These are phyloP conservation scores for Talaromyces trachyspermus DNA, from an alignment of 495 filamentous ascomycete genomes.

Conservation along the genomic window DNA sequence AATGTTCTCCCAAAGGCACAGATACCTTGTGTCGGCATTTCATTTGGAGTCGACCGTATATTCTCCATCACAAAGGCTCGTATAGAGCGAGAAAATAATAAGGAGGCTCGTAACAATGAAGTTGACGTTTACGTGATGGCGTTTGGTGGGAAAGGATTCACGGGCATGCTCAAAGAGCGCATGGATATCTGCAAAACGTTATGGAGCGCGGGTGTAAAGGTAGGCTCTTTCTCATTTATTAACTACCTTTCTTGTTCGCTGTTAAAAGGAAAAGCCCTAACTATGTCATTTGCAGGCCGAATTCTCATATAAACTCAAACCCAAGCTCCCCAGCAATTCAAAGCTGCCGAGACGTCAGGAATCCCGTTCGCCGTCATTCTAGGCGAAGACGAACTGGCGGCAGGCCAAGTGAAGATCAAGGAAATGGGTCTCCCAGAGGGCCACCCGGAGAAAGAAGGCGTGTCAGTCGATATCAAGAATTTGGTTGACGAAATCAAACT, in stretches of 20 bases:
- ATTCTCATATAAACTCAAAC: constrained; percentile 72
- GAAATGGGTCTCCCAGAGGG: constrained; percentile 71
- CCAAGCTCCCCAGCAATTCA: constrained; percentile 75
- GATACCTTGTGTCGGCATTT: constrained; percentile 90
- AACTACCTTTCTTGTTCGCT: background rate
- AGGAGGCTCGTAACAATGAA: constrained; percentile 56
- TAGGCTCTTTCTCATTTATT: constrained; percentile 16
- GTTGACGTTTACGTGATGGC: constrained; percentile 90
- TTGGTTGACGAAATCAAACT: constrained; percentile 56
- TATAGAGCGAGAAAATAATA: constrained; percentile 56
- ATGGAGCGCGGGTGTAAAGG: constrained; percentile 76
- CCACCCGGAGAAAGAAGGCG: constrained; percentile 81
- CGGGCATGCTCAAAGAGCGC: constrained; percentile 69
- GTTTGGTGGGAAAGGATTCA: constrained; percentile 82
- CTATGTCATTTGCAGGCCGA: constrained; percentile 47
- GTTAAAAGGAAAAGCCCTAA: background rate
- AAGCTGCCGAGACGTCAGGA: constrained; percentile 62
- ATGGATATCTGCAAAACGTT: constrained; percentile 65
- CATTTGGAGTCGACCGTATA: constrained; percentile 91
- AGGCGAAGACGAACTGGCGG: constrained; percentile 69
- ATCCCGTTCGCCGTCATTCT: constrained; percentile 72
- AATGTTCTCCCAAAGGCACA: constrained; percentile 82
- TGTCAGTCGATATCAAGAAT: constrained; percentile 54
- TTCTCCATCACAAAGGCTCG: constrained; percentile 82
- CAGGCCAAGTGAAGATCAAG: constrained; percentile 75